phyloP scores from a whole-genome alignment of 768 basidiomycete species.

The Fomitopsis pulvina region DNA sequence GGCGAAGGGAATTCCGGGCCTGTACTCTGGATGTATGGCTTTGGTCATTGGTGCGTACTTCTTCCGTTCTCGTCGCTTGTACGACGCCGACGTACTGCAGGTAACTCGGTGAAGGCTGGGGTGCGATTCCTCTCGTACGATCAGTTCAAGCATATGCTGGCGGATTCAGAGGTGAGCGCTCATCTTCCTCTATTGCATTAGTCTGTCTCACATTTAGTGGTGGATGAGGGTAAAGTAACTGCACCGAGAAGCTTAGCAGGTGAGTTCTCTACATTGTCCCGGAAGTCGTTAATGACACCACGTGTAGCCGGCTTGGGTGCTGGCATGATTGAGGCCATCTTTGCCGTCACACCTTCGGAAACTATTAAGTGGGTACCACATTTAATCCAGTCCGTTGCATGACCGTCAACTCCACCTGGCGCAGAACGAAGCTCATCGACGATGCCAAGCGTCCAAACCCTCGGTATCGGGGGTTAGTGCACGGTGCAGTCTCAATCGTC shows the following conservation, averaged over 20 bases:
- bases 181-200: background rate
- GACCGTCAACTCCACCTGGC: background rate
- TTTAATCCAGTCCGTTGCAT: background rate
- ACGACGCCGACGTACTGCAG: slow-evolving; percentile 3
- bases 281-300: background rate
- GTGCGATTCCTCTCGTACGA: slow-evolving; percentile 96
- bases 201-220: slow-evolving; percentile 3
- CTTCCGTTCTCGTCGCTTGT: background rate
- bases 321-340: slow-evolving; percentile 85
- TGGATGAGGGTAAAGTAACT: slow-evolving; percentile 77
- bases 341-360: slow-evolving; percentile 96
- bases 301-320: slow-evolving; percentile 69
- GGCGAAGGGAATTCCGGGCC: slow-evolving; percentile 69
- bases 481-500: slow-evolving; percentile 78
- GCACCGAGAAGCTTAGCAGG: slow-evolving; percentile 81
- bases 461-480: slow-evolving; percentile 78
- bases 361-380: slow-evolving; percentile 81
- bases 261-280: slow-evolving; percentile 20
- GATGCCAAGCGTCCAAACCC: slow-evolving; percentile 84
- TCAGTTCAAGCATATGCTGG: slow-evolving; percentile 77
- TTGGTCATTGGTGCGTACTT: slow-evolving; percentile 54
- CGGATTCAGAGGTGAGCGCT: slow-evolving; percentile 68
- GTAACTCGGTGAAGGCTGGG: slow-evolving; percentile 91
- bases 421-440: slow-evolving; percentile 93
- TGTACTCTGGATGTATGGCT: slow-evolving; percentile 92